Evolutionary conservation across 208 protist species (phyloP).

Genomic region (Acanthamoeba healyi): DNA sequence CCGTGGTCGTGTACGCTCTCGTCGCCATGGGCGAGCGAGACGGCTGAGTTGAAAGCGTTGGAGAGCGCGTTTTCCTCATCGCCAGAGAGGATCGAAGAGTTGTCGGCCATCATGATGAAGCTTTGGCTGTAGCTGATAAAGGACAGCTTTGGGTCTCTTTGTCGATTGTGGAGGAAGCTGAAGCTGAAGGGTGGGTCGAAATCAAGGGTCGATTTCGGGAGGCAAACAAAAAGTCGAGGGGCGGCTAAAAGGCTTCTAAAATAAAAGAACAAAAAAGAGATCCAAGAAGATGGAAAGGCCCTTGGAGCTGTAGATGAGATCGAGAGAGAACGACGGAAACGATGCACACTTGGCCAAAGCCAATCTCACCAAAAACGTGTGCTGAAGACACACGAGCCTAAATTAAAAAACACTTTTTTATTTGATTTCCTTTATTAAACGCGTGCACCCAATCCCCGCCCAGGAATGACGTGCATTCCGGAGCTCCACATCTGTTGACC

Average conservation of each 20-base stretch:
- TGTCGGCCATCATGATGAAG: slow-evolving; percentile 13
- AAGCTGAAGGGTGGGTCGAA: not conserved
- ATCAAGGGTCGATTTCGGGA: not conserved
- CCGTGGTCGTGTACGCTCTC: not conserved
- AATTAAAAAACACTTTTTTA: too few relatives aligned
- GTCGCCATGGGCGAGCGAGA: not conserved
- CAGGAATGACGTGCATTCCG: not conserved
- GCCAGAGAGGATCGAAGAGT: not conserved
- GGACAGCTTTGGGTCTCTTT: not conserved
- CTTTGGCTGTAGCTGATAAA: not conserved
- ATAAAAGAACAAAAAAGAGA: slow-evolving; percentile 1
- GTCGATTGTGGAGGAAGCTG: not conserved
- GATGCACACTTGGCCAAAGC: too few relatives aligned
- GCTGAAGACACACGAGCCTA: too few relatives aligned
- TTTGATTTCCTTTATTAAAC: too few relatives aligned
- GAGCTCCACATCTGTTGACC: slow-evolving; percentile 1
- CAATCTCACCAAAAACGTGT: too few relatives aligned
- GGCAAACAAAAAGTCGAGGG: not conserved
- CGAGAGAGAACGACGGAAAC: not conserved
- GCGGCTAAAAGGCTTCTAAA: slow-evolving; percentile 6
- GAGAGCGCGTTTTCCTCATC: not conserved
- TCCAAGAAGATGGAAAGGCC: not conserved
- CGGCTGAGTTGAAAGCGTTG: not conserved
- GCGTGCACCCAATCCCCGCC: not conserved
- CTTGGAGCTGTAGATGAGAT: not conserved